Evolutionary conservation across 148 eudicot genomes (phyloP).

Genomic region (Fagopyrum homotropicum): DNA sequence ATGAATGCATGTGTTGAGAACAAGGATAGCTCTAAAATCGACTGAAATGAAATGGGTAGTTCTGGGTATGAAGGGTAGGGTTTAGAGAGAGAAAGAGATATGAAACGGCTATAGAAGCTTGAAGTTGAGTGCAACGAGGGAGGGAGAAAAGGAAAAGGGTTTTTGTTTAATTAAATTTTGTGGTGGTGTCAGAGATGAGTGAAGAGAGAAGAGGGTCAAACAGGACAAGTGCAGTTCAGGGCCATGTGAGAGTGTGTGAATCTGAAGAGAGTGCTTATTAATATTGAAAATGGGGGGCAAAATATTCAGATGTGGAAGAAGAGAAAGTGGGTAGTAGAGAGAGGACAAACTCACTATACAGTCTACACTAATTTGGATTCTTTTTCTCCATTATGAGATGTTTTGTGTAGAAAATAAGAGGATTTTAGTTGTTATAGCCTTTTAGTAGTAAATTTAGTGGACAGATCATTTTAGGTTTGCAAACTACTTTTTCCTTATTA

Average conservation of each 20-base stretch:
- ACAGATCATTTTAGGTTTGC: not conserved
- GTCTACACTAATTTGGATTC: not conserved
- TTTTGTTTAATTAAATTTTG: not conserved
- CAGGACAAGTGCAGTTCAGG: conserved; percentile 11
- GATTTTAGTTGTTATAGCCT: not conserved
- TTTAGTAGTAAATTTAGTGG: not conserved
- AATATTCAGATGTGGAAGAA: conserved; percentile 9
- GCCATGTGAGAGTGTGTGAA: conserved; percentile 13
- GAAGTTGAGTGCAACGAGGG: conserved; percentile 9
- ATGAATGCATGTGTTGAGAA: conserved; percentile 50
- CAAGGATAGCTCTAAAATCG: conserved; percentile 7
- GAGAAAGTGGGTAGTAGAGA: not conserved
- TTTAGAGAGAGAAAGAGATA: conserved; percentile 6
- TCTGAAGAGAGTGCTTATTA: not conserved
- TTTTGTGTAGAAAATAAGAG: not conserved
- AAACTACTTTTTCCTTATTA: not conserved
- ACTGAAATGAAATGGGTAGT: not conserved
- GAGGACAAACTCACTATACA: conserved; percentile 3
- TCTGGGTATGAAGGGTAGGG: not conserved
- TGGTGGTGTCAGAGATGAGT: conserved; percentile 1
- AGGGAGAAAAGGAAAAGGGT: not conserved
- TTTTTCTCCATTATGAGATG: not conserved
- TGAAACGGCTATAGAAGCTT: conserved; percentile 11
- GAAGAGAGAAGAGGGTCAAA: conserved; percentile 9
- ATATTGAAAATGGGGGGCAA: conserved; percentile 9